Conservation (phyloP, 2,329 filamentous ascomycete species). For the Exophiala sideris region DNA sequence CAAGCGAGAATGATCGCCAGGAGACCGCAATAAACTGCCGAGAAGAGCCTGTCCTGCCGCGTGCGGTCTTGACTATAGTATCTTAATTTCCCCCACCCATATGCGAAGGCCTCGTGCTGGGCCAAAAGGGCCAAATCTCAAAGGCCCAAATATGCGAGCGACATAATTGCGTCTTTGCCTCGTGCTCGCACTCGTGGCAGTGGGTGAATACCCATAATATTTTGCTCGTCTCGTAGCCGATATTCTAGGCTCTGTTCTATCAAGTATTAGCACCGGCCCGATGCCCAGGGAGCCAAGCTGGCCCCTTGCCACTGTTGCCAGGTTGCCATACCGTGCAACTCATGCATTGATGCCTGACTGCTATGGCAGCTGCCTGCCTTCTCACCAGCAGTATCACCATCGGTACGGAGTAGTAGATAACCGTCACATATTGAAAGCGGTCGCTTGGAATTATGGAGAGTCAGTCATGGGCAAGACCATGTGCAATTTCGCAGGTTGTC, state of each 20-base stretch:
- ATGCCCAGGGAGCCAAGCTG: too few relatives aligned
- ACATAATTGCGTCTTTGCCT: slow-evolving; percentile 18
- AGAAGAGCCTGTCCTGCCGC: not conserved
- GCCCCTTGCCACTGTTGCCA: too few relatives aligned
- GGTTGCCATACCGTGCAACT: too few relatives aligned
- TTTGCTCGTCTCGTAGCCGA: not conserved
- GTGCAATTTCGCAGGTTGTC: too few relatives aligned
- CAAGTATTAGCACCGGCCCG: not conserved
- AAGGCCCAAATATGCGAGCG: not conserved
- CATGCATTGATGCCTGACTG: too few relatives aligned
- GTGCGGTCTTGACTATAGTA: too few relatives aligned
- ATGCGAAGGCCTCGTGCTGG: not conserved
- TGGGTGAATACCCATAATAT: not conserved
- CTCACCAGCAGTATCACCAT: too few relatives aligned
- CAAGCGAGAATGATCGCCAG: not conserved
- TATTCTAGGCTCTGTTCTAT: not conserved
- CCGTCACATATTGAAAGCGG: too few relatives aligned
- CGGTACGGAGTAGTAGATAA: too few relatives aligned
- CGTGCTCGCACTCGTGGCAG: slow-evolving; percentile 7
- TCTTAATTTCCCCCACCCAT: not conserved
- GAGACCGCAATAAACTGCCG: not conserved
- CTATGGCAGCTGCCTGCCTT: too few relatives aligned
- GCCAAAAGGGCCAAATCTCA: not conserved
- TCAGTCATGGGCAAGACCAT: too few relatives aligned
- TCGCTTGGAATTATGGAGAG: too few relatives aligned